Evolutionary conservation across 2,329 filamentous ascomycete species (phyloP), one percentile per base, ranked within the genome.

Genomic region (Cladosporium sp.): DNA sequence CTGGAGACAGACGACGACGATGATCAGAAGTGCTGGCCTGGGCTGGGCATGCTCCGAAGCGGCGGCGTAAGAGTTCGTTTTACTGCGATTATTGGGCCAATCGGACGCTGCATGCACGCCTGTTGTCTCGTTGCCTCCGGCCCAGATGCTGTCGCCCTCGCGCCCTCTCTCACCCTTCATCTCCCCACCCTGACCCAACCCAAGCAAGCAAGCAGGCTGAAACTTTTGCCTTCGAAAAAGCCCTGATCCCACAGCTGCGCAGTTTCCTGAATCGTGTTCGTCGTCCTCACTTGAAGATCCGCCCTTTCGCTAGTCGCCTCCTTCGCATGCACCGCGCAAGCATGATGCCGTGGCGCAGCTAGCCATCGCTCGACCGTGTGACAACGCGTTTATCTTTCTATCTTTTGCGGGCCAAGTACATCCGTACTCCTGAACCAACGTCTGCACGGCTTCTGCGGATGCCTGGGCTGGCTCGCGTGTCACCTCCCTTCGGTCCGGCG

Each of bases 291-390:
- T 64, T 57, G 12, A 52, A 57, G 61, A 64, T 55, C 61, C 61
- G 61, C 36, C 60, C 28, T 34, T 24, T 36, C 59, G 61, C 61
- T 64, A 64, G 49, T 52, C 47, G 61, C n/a, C 32, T 32, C 36
- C 61, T 38, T 64, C 51, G 36, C 61, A 64, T 64, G 51, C 61
- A 64, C 61, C 51, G 51, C 61, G 61, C 61, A 64, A 64, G 61
- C 60, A 52, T 64, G 49, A 64, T 64, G 51, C 61, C 61, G 61
- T 64, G 61, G 51, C 61, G 51, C 61, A 57, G 61, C 51, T 47
- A 24, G 32, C 51, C 54, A 28, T 30, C 52, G 52, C 36, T 44
- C 61, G 51, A 28, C 34, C 36, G 61, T 64, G 61, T 57, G 61
- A 64, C 61, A 57, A 54, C 36, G 36, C 15, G 38, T 32, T 15